Conservation (phyloP, 768 basidiomycete species). For the Hericium alpestre region DNA sequence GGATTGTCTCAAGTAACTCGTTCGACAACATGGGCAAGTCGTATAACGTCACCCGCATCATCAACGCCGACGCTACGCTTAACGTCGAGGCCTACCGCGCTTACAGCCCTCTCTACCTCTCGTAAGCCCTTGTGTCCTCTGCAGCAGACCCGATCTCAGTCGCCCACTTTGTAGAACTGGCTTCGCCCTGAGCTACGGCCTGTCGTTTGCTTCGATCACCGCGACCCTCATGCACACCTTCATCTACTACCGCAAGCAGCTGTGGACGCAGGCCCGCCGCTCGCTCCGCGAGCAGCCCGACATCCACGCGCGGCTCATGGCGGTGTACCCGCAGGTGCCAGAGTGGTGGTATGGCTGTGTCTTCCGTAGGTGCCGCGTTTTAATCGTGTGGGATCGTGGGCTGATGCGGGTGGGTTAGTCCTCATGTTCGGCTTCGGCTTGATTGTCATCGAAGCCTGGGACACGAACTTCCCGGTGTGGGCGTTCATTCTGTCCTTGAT, state of each 20-base stretch:
- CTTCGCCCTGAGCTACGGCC: slow-evolving; percentile 51
- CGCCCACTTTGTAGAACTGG: slow-evolving; percentile 23
- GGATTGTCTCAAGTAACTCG: slow-evolving; percentile 21
- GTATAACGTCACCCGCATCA: slow-evolving; percentile 30
- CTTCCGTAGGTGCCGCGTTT: slow-evolving; percentile 19
- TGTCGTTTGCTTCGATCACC: slow-evolving; percentile 30
- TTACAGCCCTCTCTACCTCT: slow-evolving; percentile 34
- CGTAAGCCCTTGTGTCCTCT: neutral
- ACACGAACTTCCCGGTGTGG: slow-evolving; percentile 62
- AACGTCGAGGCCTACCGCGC: slow-evolving; percentile 26
- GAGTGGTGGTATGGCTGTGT: slow-evolving; percentile 38
- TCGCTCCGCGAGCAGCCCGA: slow-evolving; percentile 35
- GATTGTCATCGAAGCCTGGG: slow-evolving; percentile 60
- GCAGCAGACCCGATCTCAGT: neutral
- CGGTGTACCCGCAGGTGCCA: slow-evolving; percentile 23
- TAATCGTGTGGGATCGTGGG: neutral
- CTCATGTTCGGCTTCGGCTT: slow-evolving; percentile 59
- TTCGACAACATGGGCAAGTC: slow-evolving; percentile 30
- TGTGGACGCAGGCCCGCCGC: slow-evolving; percentile 28
- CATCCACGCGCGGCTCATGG: slow-evolving; percentile 37
- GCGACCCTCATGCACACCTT: slow-evolving; percentile 33
- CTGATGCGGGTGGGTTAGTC: slow-evolving; percentile 19
- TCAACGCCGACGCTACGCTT: slow-evolving; percentile 25
- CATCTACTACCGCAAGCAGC: slow-evolving; percentile 32
- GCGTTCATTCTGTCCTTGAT: slow-evolving; percentile 61